Evolutionary conservation across 2,329 filamentous ascomycete genomes (phyloP).

Genomic region (Blumeriella jaapii): DNA sequence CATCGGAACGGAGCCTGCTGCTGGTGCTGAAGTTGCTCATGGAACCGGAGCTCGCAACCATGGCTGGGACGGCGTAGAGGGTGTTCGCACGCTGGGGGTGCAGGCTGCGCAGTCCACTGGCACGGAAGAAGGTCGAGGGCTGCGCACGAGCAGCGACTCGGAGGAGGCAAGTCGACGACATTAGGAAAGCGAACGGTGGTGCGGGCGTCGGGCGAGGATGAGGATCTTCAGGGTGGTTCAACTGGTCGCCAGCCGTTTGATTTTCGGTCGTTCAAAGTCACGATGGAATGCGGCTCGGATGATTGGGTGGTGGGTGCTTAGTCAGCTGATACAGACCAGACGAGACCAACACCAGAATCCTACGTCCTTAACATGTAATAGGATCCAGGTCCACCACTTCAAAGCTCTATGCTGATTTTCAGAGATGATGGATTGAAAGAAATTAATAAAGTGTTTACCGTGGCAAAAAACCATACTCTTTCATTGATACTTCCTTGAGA

Average conservation of each 20-base stretch:
- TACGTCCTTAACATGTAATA: too few relatives aligned
- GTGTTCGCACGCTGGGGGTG: constrained; percentile 44
- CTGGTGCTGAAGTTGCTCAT: constrained; percentile 52
- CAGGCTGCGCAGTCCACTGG: constrained; percentile 47
- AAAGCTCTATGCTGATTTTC: too few relatives aligned
- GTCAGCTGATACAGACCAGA: too few relatives aligned
- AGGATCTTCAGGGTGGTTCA: constrained; percentile 8
- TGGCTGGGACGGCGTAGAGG: constrained; percentile 38
- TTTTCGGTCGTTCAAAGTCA: too few relatives aligned
- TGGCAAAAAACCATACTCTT: too few relatives aligned
- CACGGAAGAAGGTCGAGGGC: constrained; percentile 48
- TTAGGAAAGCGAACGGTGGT: constrained; percentile 30
- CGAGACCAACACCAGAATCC: too few relatives aligned
- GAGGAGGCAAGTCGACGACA: constrained; percentile 58
- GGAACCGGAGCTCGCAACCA: constrained; percentile 38
- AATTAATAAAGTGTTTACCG: too few relatives aligned
- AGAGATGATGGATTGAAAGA: too few relatives aligned
- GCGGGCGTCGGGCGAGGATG: constrained; percentile 8
- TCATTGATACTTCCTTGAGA: too few relatives aligned
- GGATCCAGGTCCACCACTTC: too few relatives aligned
- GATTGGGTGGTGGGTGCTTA: too few relatives aligned
- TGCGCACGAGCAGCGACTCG: constrained; percentile 59
- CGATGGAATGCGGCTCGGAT: too few relatives aligned
- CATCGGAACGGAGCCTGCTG: constrained; percentile 36
- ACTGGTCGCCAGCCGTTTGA: constrained; percentile 4